Conservation (phyloP, 2,329 filamentous ascomycete genomes). For the Neocucurbitaria cava region DNA sequence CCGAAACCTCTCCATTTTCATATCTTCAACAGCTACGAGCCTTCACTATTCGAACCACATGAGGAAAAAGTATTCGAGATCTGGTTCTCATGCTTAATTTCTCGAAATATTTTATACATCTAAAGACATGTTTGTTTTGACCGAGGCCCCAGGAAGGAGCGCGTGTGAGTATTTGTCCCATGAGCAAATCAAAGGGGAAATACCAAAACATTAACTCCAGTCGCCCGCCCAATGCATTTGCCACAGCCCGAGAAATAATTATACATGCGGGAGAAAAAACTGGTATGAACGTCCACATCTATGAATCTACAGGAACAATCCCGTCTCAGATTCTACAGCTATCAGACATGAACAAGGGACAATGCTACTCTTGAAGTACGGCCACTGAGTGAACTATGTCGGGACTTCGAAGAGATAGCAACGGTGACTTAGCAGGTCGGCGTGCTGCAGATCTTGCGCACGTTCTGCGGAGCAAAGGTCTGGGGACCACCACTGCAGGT, state of each 20-base stretch:
- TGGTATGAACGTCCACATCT: background rate
- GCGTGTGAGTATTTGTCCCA: background rate
- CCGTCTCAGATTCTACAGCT: background rate
- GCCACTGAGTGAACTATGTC: background rate
- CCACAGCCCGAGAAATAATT: background rate
- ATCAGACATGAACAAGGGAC: background rate
- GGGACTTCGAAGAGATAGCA: background rate
- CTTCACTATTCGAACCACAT: too few relatives aligned
- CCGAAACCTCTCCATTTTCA: too few relatives aligned
- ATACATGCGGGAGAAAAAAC: background rate
- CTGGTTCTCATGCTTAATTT: too few relatives aligned
- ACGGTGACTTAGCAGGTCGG: constrained; percentile 15
- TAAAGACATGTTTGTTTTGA: too few relatives aligned
- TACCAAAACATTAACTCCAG: background rate
- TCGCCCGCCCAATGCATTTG: background rate
- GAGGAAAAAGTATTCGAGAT: too few relatives aligned
- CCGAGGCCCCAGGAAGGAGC: too few relatives aligned
- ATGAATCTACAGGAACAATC: background rate
- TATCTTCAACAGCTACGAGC: too few relatives aligned
- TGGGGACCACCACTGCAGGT: constrained; percentile 14
- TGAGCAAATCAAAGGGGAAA: background rate
- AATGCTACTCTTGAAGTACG: background rate
- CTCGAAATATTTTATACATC: too few relatives aligned
- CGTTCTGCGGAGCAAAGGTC: constrained; percentile 29
- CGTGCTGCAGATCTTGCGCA: constrained; percentile 22